These are phyloP conservation scores for Syzygium malaccense DNA, from an alignment of 441 rosid species.

Conservation along the genomic window DNA sequence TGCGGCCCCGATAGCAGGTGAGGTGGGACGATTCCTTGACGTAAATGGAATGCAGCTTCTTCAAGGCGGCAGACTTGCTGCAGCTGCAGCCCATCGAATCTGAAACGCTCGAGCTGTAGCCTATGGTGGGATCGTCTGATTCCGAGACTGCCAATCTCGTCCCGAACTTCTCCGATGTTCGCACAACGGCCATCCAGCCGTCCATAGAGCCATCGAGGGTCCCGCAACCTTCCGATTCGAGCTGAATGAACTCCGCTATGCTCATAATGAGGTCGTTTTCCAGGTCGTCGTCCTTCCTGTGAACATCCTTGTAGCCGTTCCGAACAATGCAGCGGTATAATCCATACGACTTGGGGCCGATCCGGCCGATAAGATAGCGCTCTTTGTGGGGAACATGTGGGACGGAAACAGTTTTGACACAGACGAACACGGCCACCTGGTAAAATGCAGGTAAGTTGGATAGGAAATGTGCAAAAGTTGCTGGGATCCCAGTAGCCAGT, in stretches of 20 bases:
- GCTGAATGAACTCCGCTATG: conserved; percentile 85
- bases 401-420: conserved; percentile 72
- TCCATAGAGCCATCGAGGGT: conserved; percentile 47
- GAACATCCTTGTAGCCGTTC: conserved; percentile 79
- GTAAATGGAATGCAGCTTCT: conserved; percentile 46
- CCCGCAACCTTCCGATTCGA: conserved; percentile 71
- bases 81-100: conserved; percentile 23
- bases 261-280: conserved; percentile 81
- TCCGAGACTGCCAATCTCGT: conserved; percentile 52
- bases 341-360: conserved; percentile 86
- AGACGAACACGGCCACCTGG: conserved; percentile 78
- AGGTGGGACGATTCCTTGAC: conserved; percentile 52
- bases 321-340: conserved; percentile 85
- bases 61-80: conserved; percentile 56
- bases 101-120: conserved; percentile 24
- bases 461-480: conserved; percentile 71
- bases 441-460: conserved; percentile 84
- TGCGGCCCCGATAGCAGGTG: conserved; percentile 21
- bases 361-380: conserved; percentile 74
- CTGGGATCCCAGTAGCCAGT: conserved; percentile 71
- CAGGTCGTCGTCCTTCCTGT: conserved; percentile 54
- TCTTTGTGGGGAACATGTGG: conserved; percentile 78
- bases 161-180: conserved; percentile 70
- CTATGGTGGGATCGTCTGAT: conserved; percentile 25
- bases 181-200: conserved; percentile 72